These are phyloP conservation scores for Choiromyces venosus DNA, from an alignment of 495 filamentous ascomycete genomes.

Conservation along the genomic window DNA sequence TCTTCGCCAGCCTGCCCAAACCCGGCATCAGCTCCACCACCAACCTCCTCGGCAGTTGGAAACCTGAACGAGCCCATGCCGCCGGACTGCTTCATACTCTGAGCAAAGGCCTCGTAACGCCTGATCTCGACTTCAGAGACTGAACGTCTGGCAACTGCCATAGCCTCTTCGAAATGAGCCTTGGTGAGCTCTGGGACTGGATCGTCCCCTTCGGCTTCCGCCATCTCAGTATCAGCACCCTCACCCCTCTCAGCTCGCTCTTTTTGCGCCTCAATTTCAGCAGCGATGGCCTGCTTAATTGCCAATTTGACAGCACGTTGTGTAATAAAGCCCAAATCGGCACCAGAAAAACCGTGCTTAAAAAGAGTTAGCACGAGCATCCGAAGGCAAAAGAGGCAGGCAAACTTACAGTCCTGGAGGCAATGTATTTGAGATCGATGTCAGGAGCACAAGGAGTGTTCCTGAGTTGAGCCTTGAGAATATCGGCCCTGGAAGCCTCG, in stretches of 20 bases:
- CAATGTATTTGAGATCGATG: slow-evolving; percentile 85
- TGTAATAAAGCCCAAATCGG: slow-evolving; percentile 97
- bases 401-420: slow-evolving; percentile 64
- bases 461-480: slow-evolving; percentile 92
- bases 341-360: slow-evolving; percentile 92
- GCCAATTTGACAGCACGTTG: slow-evolving; percentile 98
- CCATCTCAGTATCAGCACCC: slow-evolving; percentile 72
- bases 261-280: slow-evolving; percentile 83
- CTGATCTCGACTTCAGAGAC: slow-evolving; percentile 96
- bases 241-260: slow-evolving; percentile 80
- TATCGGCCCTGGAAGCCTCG: slow-evolving; percentile 75
- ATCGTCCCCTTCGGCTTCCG: slow-evolving; percentile 74
- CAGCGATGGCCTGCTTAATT: slow-evolving; percentile 91
- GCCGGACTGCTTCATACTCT: slow-evolving; percentile 96
- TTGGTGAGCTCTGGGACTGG: slow-evolving; percentile 92
- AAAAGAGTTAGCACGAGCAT: slow-evolving; percentile 12
- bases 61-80: slow-evolving; percentile 96
- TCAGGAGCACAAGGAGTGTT: slow-evolving; percentile 90
- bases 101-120: slow-evolving; percentile 95
- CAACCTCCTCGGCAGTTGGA: slow-evolving; percentile 64
- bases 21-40: slow-evolving; percentile 52
- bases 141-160: slow-evolving; percentile 85
- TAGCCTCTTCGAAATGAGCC: slow-evolving; percentile 97
- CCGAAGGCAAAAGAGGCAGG: slow-evolving; percentile 1
- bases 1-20: slow-evolving; percentile 83